phyloP scores from a whole-genome alignment of 345 rosid species.

The Acer campestre region DNA sequence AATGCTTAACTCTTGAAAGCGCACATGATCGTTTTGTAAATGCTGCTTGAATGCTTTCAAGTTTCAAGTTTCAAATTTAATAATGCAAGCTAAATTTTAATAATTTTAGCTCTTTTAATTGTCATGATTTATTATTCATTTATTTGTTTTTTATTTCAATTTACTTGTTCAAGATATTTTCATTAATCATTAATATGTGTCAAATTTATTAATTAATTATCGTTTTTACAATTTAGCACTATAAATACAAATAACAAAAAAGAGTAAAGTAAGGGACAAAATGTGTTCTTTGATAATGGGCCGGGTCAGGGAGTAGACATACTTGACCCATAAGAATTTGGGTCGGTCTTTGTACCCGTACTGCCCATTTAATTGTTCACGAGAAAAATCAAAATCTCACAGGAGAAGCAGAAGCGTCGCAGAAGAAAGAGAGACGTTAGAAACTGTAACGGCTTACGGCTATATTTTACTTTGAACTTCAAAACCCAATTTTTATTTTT shows the following conservation, averaged over 20 bases:
- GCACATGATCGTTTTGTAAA: too few species aligned
- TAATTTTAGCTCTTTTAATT: too few species aligned
- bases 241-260: background rate
- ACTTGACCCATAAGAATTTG: background rate
- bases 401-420: too few species aligned
- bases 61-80: background rate
- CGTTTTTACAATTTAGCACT: background rate
- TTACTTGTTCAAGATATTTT: too few species aligned
- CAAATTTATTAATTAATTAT: background rate
- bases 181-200: too few species aligned
- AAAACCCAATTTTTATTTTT: constrained; percentile 30
- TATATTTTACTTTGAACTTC: constrained; percentile 19
- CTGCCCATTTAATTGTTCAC: background rate
- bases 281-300: background rate
- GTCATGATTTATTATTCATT: too few species aligned
- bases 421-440: constrained; percentile 32
- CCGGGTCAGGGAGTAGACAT: background rate
- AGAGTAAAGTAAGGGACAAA: background rate
- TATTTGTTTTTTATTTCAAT: too few species aligned
- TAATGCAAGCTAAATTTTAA: background rate
- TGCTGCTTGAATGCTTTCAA: background rate
- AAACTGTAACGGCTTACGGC: constrained; percentile 54
- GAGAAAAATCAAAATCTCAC: background rate
- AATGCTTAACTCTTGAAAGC: too few species aligned
- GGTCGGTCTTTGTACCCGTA: background rate